phyloP scores from a whole-genome alignment of 768 basidiomycete genomes.

The Strobilomyces echinocephalus region DNA sequence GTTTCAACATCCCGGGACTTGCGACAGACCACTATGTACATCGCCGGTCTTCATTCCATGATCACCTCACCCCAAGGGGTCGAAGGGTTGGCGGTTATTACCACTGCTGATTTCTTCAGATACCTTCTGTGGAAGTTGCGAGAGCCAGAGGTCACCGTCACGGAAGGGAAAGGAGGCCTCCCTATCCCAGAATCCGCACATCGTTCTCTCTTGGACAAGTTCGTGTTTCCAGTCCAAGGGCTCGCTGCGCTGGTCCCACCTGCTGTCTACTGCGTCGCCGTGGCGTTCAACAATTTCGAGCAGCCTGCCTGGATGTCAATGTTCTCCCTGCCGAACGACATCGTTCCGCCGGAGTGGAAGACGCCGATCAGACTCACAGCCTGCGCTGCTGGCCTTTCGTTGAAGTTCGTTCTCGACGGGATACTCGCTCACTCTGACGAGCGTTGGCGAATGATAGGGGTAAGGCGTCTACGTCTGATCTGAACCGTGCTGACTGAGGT shows the following conservation, averaged over 20 bases:
- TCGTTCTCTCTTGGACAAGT: slow-evolving; percentile 21
- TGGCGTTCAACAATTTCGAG: slow-evolving; percentile 28
- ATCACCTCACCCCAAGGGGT: slow-evolving; percentile 11
- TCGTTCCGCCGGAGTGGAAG: slow-evolving; percentile 22
- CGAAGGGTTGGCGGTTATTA: slow-evolving; percentile 24
- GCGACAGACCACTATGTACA: slow-evolving; percentile 24
- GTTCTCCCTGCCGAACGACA: slow-evolving; percentile 23
- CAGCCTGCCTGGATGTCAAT: slow-evolving; percentile 35
- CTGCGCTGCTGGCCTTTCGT: slow-evolving; percentile 23
- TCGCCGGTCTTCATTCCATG: slow-evolving; percentile 22
- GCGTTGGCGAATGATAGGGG: slow-evolving; percentile 32
- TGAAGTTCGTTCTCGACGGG: slow-evolving; percentile 11
- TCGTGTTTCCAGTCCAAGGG: slow-evolving; percentile 28
- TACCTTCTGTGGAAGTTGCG: slow-evolving; percentile 12
- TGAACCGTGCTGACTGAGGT: not conserved
- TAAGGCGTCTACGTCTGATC: slow-evolving; percentile 2
- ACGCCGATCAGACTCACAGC: slow-evolving; percentile 23
- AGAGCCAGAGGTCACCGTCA: not conserved
- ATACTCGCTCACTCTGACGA: slow-evolving; percentile 21
- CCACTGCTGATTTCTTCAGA: slow-evolving; percentile 24
- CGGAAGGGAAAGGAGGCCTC: slow-evolving; percentile 14
- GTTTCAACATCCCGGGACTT: slow-evolving; percentile 5
- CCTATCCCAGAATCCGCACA: slow-evolving; percentile 14
- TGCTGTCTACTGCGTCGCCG: slow-evolving; percentile 23
- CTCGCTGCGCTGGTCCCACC: slow-evolving; percentile 23